phyloP scores from a whole-genome alignment of 1,284 basidiomycete genomes.

The Fomes fomentarius region DNA sequence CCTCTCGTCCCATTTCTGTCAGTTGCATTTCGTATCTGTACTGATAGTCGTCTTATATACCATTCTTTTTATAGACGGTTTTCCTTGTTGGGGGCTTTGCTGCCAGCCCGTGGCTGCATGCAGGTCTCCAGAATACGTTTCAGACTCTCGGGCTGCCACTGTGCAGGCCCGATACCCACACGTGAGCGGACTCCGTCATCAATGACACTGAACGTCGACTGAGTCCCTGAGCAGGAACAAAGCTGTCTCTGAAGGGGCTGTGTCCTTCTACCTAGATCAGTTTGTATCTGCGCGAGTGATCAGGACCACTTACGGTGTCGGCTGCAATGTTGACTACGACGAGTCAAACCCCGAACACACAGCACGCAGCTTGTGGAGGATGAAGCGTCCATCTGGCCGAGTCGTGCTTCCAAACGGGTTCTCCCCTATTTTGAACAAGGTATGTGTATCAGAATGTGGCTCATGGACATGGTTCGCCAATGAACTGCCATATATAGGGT shows the following conservation, averaged over 20 bases:
- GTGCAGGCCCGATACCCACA: conserved; percentile 47
- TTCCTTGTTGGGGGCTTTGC: conserved; percentile 46
- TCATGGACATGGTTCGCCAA: conserved; percentile 25
- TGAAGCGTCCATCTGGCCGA: conserved; percentile 34
- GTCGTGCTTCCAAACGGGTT: conserved; percentile 38
- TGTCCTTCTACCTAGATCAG: conserved; percentile 41
- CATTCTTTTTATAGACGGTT: conserved; percentile 29
- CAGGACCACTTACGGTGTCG: conserved; percentile 40
- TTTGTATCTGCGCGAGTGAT: conserved; percentile 40
- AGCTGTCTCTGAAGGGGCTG: conserved; percentile 41
- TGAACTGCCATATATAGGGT: conserved; percentile 30
- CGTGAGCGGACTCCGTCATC: neutral
- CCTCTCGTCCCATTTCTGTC: conserved; percentile 12
- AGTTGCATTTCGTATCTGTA: neutral
- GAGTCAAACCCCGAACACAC: conserved; percentile 36
- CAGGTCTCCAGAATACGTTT: conserved; percentile 31
- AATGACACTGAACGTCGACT: neutral
- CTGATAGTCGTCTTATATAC: neutral
- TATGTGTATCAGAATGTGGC: conserved; percentile 19
- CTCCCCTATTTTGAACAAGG: conserved; percentile 39
- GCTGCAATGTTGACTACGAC: conserved; percentile 34
- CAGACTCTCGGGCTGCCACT: conserved; percentile 37
- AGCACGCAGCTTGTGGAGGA: conserved; percentile 26
- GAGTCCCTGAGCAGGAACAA: conserved; percentile 21
- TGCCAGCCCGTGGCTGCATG: conserved; percentile 42